phyloP scores from a whole-genome alignment of 164 flowering plant genomes.

The Nymphaea thermarum region DNA sequence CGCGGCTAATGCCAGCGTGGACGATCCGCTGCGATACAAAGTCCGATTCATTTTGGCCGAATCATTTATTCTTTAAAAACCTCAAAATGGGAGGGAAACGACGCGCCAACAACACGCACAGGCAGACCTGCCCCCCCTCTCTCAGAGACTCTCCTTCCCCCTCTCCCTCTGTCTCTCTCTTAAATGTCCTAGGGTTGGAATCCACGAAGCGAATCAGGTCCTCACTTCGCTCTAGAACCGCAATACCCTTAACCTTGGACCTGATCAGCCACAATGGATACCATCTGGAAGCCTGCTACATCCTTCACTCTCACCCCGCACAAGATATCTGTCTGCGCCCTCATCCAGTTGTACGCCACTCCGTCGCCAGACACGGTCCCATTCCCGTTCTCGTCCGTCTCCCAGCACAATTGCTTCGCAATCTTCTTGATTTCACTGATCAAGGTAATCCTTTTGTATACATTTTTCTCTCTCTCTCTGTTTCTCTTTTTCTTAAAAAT shows the following conservation, averaged over 20 bases:
- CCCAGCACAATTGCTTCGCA: conserved; percentile 82
- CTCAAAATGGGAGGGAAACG: too few relatives aligned
- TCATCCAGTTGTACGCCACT: conserved; percentile 61
- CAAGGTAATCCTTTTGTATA: conserved; percentile 41
- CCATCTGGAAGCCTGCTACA: conserved; percentile 6
- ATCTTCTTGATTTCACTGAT: conserved; percentile 52
- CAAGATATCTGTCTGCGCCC: conserved; percentile 75
- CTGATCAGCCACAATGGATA: conserved; percentile 9
- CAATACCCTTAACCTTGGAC: neutral
- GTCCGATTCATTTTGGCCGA: too few relatives aligned
- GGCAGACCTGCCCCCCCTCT: too few relatives aligned
- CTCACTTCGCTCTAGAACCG: neutral
- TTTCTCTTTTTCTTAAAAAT: too few relatives aligned
- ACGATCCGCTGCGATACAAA: too few relatives aligned
- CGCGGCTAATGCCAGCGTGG: too few relatives aligned
- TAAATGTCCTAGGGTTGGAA: neutral
- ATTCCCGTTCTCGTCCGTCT: conserved; percentile 64
- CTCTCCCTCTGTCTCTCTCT: neutral
- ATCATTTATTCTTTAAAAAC: too few relatives aligned
- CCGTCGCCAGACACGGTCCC: conserved; percentile 43
- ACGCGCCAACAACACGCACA: too few relatives aligned
- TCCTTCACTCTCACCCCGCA: conserved; percentile 66
- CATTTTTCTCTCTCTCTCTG: too few relatives aligned
- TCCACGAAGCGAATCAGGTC: neutral
- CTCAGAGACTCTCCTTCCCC: neutral